Percentiles rank a stretch among this genome's conserved stretches.
phyloP scores from a whole-genome alignment of 2,329 filamentous ascomycete species.

The Lecanicillium sp. region DNA sequence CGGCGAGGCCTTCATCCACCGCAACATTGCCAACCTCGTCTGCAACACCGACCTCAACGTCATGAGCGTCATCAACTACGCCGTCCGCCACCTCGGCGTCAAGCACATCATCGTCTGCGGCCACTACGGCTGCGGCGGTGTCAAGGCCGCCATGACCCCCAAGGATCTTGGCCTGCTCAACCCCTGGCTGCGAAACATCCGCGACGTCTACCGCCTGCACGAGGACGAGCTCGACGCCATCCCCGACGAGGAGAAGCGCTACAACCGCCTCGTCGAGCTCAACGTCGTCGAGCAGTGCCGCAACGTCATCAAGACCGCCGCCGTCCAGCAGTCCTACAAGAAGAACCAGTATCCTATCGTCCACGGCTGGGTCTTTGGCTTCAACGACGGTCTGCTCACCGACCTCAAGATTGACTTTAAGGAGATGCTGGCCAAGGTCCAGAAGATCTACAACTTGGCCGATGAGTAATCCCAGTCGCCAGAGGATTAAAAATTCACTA shows the following conservation, averaged over 20 bases:
- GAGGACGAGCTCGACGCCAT: constrained; percentile 64
- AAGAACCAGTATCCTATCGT: constrained; percentile 61
- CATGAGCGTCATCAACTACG: constrained; percentile 79
- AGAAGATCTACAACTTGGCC: constrained; percentile 59
- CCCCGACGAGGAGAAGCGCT: constrained; percentile 51
- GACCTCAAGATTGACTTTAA: constrained; percentile 59
- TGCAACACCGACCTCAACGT: constrained; percentile 74
- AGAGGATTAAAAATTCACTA: not conserved
- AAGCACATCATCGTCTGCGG: constrained; percentile 77
- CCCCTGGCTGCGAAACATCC: constrained; percentile 69
- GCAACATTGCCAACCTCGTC: constrained; percentile 89
- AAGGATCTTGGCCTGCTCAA: constrained; percentile 66
- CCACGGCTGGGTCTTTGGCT: constrained; percentile 69
- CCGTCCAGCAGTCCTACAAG: constrained; percentile 66
- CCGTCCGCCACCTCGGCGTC: constrained; percentile 72
- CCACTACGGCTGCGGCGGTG: constrained; percentile 72
- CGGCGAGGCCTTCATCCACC: constrained; percentile 90
- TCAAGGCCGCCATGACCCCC: constrained; percentile 68
- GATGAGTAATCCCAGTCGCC: constrained; percentile 22
- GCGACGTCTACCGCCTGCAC: constrained; percentile 67
- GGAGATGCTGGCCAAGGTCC: constrained; percentile 47
- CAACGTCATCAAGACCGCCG: constrained; percentile 72
- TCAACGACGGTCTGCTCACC: constrained; percentile 60
- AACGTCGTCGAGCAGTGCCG: constrained; percentile 76
- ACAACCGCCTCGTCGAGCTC: constrained; percentile 70